phyloP scores from a whole-genome alignment of 768 basidiomycete genomes.

The Amanita phalloides region DNA sequence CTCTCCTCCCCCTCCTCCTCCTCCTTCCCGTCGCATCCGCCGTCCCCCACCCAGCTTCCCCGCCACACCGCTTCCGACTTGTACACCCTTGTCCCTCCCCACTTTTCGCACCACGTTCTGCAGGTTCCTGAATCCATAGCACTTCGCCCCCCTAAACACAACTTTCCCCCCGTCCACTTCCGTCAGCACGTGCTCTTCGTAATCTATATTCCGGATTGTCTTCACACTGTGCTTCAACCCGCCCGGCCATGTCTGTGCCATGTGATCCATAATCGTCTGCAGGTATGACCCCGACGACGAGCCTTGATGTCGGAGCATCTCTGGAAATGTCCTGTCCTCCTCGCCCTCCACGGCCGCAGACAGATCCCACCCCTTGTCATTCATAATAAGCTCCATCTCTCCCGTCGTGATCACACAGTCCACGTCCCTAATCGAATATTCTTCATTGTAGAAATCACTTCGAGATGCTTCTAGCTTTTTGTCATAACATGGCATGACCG shows the following conservation, averaged over 20 bases:
- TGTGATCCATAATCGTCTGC: conserved; percentile 57
- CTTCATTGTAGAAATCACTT: conserved; percentile 79
- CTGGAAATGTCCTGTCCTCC: conserved; percentile 38
- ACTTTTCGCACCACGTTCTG: conserved; percentile 95
- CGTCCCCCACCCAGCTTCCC: conserved; percentile 18
- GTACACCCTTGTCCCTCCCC: conserved; percentile 72
- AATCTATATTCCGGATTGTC: conserved; percentile 62
- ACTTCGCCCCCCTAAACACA: conserved; percentile 88
- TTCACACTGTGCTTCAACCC: conserved; percentile 43
- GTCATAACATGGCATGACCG: conserved; percentile 99
- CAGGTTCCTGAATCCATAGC: conserved; percentile 95
- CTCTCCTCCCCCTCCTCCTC: conserved; percentile 19
- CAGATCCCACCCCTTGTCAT: conserved; percentile 74
- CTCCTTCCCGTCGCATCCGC: conserved; percentile 15
- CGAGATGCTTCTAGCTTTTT: conserved; percentile 98
- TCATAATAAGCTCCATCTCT: conserved; percentile 80
- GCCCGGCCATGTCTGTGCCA: conserved; percentile 29
- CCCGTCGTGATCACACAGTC: conserved; percentile 98
- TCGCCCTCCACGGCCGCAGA: conserved; percentile 45
- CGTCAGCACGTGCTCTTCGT: conserved; percentile 62
- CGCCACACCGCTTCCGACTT: conserved; percentile 39
- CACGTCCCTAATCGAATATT: conserved; percentile 81
- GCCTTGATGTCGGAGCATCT: conserved; percentile 68
- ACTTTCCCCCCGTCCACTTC: conserved; percentile 35
- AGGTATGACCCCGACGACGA: conserved; percentile 91